Evolutionary conservation across 139 green algal species (phyloP), one percentile per base, ranked within the genome.

Genomic region (Coelastrella sp.): DNA sequence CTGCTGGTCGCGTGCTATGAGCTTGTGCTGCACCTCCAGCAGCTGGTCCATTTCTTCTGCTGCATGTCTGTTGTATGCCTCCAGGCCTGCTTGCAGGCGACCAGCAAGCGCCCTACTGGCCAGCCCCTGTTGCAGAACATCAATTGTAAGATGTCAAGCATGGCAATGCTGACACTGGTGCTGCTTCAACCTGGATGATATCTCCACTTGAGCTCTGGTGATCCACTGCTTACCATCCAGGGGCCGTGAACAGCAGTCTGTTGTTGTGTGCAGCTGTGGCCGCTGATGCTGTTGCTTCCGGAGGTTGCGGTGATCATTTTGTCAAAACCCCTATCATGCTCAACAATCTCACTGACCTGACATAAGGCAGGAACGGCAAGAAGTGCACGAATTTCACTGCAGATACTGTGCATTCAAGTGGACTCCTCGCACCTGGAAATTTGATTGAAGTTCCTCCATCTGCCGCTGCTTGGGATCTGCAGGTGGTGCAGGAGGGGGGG

Each of bases 21-120:
- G 93, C 91, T 92, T 74, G 1, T 89, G 81, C 88, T 96, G 95
- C 81, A 90, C 80, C 20, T 94, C 92, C 27, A 96, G 80, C 90
- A 95, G 90, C 27, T 63, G 35, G 63, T 95, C 91, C 24, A 92
- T 92, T 66, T 96, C 93, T 27, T 88, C 85, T 11, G 89, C 80
- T 17, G 89, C 94, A 17, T 88, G 76, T 7, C 80, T 66, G 25
- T 88, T 91, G 14, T 85, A 82, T 4, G 91, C 84, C 24, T 91
- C 68, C 19, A 95, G 78, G 56, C 87, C 92, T 35, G 83, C 84
- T 17, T 93, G 88, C 89, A 96, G 82, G 10, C 93, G 89, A 27
- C 68, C 79, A 24, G 79, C 90, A 58, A 96, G 89, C 6, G 84
- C 72, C 4, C 79, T 82, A 8, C 83, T 79, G 0, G 93, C 92